Evolutionary conservation across 2,329 filamentous ascomycete genomes (phyloP).

Genomic region (Myriangium duriaei): DNA sequence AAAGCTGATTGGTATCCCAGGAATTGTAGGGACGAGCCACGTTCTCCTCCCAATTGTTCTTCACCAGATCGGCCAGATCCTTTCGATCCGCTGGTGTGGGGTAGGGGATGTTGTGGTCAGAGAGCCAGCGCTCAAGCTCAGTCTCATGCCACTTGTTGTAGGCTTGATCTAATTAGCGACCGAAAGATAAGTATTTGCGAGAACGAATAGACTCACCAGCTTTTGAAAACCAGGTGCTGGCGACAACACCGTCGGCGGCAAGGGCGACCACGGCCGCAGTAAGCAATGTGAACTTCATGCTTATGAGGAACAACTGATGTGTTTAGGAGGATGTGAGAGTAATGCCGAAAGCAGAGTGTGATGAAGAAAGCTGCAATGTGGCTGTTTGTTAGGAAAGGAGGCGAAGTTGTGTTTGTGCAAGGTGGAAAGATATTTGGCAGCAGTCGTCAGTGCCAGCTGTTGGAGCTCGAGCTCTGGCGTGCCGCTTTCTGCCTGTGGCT

Average conservation of each 20-base stretch:
- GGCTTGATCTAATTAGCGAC: too few species aligned
- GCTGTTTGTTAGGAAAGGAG: background rate
- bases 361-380: constrained; percentile 3
- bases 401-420: constrained; percentile 1
- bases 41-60: constrained; percentile 75
- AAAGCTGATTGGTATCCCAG: constrained; percentile 61
- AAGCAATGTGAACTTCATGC: constrained; percentile 64
- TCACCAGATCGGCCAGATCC: constrained; percentile 82
- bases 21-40: constrained; percentile 62
- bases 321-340: constrained; percentile 5
- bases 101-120: constrained; percentile 81
- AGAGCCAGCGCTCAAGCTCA: constrained; percentile 92
- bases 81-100: constrained; percentile 85
- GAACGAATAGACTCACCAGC: constrained; percentile 55
- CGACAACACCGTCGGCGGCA: constrained; percentile 55
- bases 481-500: too few species aligned
- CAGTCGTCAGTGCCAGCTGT: too few species aligned
- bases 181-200: too few species aligned
- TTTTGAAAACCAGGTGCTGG: constrained; percentile 77
- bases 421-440: too few species aligned
- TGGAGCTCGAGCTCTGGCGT: too few species aligned
- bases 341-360: background rate
- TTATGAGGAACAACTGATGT: constrained; percentile 19
- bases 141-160: constrained; percentile 99
- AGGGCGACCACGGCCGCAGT: constrained; percentile 59